Conservation (phyloP, 768 basidiomycete species). For the Termitomyces heimii region DNA sequence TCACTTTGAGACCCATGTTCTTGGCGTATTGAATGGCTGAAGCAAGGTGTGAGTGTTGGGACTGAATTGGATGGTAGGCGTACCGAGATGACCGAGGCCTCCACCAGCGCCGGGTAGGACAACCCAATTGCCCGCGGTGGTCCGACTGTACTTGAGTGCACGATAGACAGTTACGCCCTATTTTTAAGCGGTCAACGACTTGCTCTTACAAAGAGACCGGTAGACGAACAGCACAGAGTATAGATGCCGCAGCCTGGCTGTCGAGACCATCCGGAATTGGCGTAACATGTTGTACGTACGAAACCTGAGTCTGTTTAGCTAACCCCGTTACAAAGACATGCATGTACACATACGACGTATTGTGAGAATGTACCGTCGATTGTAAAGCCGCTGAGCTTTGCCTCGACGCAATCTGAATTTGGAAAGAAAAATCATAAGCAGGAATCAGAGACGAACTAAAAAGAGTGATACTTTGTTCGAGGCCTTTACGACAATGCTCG, state of each 20-base stretch:
- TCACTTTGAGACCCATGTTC: constrained; percentile 70
- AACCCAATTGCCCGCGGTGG: constrained; percentile 67
- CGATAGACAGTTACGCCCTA: constrained; percentile 84
- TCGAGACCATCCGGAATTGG: constrained; percentile 68
- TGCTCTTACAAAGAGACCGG: neutral
- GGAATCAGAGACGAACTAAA: neutral
- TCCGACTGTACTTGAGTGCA: constrained; percentile 68
- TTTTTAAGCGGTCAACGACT: neutral
- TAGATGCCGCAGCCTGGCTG: constrained; percentile 64
- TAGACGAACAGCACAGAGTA: constrained; percentile 66
- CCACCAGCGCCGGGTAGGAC: constrained; percentile 76
- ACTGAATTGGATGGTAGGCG: neutral
- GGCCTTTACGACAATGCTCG: constrained; percentile 68
- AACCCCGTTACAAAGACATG: no score
- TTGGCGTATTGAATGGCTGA: constrained; percentile 75
- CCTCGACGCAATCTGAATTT: constrained; percentile 51
- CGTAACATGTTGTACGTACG: constrained; percentile 68
- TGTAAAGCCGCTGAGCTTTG: constrained; percentile 61
- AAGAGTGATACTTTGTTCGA: constrained; percentile 55
- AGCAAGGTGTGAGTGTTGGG: neutral
- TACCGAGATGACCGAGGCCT: constrained; percentile 78
- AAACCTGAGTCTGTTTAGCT: constrained; percentile 32
- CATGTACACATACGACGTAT: constrained; percentile 41
- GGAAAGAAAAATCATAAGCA: neutral
- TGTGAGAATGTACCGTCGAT: constrained; percentile 75